Base-by-base conservation (phyloP, 306 rosid genomes). In the Vachellia pachyceras region DNA sequence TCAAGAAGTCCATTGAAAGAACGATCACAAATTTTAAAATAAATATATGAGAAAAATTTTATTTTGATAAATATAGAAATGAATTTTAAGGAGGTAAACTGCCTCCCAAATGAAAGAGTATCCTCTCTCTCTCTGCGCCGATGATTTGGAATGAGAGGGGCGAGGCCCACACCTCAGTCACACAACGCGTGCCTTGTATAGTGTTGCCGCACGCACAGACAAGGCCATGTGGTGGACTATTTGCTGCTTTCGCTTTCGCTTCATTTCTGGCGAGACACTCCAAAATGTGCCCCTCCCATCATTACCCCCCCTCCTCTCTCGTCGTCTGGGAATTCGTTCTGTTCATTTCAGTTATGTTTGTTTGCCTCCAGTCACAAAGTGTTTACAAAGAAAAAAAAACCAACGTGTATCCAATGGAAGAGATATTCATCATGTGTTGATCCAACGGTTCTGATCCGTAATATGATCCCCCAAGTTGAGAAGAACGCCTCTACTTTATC, bases 181-280 rank as follows among this genome's bases (percentile, higher is more conserved):
- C 29, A 20, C n/a, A 49, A 70, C 69, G 76, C 80, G 80, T 66
- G 80, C 29, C 7, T 11, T 33, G 57, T 66, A 39, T 37, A 69
- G 74, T 50, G 72, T 49, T 49, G 47, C 44, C 5, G 10, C 5
- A 6, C 37, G 10, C 33, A 22, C 20, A 36, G 40, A 69, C 36
- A 69, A 7, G 0, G 11, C 22, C 25, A 1, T n/a, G 6, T 42
- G 58, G 57, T 55, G 63, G 63, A n/a, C 0, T 3, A 29, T 12
- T 35, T 7, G 44, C n/a, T 47, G 25, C 33, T 60, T 76, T 61
- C 42, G 33, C 42, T 23, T 40, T 76, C 42, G 23, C 29, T 29
- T 40, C 23, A 75, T 36, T 73, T 52, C 46, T 36, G 33, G 45
- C 12, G n/a, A 10, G 22, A 45, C 75, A 44, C 66, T 52, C n/a